Conservation (phyloP, 1,139 yeast genomes). For the Hemisphaericaspora xylanilytica region DNA sequence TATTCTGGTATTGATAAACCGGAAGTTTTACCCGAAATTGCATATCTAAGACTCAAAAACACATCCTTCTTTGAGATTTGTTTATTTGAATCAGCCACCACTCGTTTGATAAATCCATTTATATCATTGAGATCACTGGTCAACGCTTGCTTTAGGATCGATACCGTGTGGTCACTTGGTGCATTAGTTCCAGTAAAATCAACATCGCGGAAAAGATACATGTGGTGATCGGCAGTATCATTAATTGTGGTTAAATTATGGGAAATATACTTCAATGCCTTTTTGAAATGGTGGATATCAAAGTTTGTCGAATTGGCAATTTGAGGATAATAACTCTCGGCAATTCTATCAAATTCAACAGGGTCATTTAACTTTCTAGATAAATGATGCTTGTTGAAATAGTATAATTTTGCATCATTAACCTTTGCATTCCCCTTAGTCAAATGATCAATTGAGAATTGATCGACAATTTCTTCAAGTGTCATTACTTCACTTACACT, state of each 20-base stretch:
- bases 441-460: constrained; percentile 60
- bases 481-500: constrained; percentile 59
- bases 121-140: background rate
- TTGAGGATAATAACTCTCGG: constrained; percentile 26
- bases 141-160: constrained; percentile 8
- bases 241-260: constrained; percentile 45
- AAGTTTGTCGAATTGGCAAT: constrained; percentile 18
- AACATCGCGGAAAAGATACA: constrained; percentile 49
- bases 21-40: constrained; percentile 68
- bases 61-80: constrained; percentile 44
- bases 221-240: constrained; percentile 47
- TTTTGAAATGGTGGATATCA: constrained; percentile 21
- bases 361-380: constrained; percentile 36
- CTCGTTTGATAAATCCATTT: constrained; percentile 1
- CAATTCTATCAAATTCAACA: constrained; percentile 27
- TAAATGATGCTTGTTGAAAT: constrained; percentile 69
- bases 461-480: constrained; percentile 49
- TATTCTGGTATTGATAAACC: constrained; percentile 69
- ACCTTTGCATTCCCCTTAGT: constrained; percentile 95
- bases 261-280: constrained; percentile 29
- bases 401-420: constrained; percentile 68
- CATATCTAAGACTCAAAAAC: constrained; percentile 63
- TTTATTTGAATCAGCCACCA: constrained; percentile 14
- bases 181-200: constrained; percentile 21
- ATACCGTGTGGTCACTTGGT: constrained; percentile 10